Conservation (phyloP, 192 early-diverging fungal genomes). For the Endogone sp. region DNA sequence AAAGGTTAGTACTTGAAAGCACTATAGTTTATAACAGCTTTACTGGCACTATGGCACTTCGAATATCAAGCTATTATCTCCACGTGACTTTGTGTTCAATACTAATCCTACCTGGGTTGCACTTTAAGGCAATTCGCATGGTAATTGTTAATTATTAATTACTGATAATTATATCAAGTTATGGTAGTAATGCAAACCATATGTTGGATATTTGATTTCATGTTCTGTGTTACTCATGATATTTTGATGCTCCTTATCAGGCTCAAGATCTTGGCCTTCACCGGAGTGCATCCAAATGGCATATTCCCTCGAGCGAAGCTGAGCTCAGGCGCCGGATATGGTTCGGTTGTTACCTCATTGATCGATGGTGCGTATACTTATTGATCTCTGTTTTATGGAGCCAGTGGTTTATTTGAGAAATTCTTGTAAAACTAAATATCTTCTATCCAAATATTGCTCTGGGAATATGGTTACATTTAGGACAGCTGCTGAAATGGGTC, state of each 20-base stretch:
- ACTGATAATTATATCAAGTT: too few relatives aligned
- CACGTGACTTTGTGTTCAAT: too few relatives aligned
- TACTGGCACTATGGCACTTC: too few relatives aligned
- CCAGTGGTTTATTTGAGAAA: constrained; percentile 50
- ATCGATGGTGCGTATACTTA: constrained; percentile 40
- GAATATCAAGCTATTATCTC: too few relatives aligned
- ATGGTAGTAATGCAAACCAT: too few relatives aligned
- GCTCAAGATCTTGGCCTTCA: constrained; percentile 80
- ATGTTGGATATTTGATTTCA: not conserved
- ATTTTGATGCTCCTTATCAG: not conserved
- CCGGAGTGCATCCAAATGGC: constrained; percentile 50
- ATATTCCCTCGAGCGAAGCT: constrained; percentile 44
- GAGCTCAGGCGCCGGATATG: constrained; percentile 71
- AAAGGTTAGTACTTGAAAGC: not conserved
- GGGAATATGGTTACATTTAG: not conserved
- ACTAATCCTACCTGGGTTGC: too few relatives aligned
- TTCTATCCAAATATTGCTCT: not conserved
- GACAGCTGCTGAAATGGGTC: constrained; percentile 25
- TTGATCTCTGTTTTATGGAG: constrained; percentile 12
- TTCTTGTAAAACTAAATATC: not conserved
- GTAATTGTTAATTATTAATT: too few relatives aligned
- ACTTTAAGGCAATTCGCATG: constrained; percentile 66
- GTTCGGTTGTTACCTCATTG: constrained; percentile 68
- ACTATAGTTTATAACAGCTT: too few relatives aligned
- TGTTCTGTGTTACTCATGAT: not conserved